A percentile compares a stretch with the other conserved stretches of the same genome.
phyloP scores from a whole-genome alignment of 2,329 filamentous ascomycete species.

The Colletotrichum falcatum region DNA sequence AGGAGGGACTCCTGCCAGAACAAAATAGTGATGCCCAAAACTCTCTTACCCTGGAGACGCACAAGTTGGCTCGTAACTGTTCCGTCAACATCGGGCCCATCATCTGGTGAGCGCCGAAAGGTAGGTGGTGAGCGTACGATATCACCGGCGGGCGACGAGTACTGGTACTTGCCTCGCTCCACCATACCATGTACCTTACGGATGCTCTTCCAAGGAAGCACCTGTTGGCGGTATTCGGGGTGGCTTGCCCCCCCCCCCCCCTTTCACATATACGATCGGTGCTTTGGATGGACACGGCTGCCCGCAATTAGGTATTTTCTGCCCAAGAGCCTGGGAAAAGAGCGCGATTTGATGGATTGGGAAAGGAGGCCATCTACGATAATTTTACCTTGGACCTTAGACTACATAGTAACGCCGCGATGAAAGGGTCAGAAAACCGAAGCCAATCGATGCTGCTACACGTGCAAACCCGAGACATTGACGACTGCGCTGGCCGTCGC shows the following conservation, averaged over 20 bases:
- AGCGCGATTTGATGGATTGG: conserved; percentile 9
- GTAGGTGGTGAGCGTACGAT: not conserved
- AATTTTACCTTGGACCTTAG: not conserved
- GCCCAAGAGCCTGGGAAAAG: not conserved
- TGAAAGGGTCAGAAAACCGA: not conserved
- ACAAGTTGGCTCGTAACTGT: not conserved
- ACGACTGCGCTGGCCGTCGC: conserved; percentile 1
- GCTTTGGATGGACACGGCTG: not conserved
- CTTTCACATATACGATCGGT: not conserved
- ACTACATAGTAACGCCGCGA: not conserved
- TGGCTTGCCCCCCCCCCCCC: not conserved
- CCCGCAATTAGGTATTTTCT: conserved; percentile 3
- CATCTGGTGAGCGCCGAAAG: not conserved
- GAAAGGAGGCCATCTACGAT: conserved; percentile 2
- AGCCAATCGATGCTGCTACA: not conserved
- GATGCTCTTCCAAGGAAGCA: conserved; percentile 28
- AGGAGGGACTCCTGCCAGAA: not conserved
- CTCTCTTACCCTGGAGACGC: not conserved
- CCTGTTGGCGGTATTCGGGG: conserved; percentile 16
- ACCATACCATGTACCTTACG: conserved; percentile 13
- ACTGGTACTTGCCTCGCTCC: conserved; percentile 9
- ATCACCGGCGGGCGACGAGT: not conserved
- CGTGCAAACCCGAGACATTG: conserved; percentile 14
- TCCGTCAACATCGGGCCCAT: not conserved
- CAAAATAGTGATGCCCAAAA: not conserved